These are phyloP conservation scores for Picochlorum sp. DNA, from an alignment of 139 green algal species.

Conservation along the genomic window DNA sequence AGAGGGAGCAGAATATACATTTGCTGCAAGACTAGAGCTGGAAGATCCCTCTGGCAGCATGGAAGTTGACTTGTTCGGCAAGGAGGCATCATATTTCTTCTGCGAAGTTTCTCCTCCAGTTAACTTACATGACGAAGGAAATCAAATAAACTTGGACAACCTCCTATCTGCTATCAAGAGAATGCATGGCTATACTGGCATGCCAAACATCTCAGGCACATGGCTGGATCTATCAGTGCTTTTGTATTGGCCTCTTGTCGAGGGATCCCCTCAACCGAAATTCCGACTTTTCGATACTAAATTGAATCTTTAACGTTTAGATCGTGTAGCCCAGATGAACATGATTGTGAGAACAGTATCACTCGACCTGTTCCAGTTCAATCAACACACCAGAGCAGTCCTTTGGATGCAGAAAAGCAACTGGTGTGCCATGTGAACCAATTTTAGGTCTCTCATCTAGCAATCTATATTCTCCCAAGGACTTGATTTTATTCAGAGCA, in stretches of 20 bases:
- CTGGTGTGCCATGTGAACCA: slow-evolving; percentile 47
- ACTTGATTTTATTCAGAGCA: slow-evolving; percentile 9
- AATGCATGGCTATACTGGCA: too few species aligned
- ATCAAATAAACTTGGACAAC: too few species aligned
- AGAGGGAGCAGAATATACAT: background rate
- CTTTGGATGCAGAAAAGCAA: slow-evolving; percentile 51
- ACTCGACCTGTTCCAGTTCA: slow-evolving; percentile 46
- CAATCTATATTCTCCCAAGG: slow-evolving; percentile 1
- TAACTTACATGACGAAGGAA: background rate
- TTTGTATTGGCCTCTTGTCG: background rate
- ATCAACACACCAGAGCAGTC: slow-evolving; percentile 42
- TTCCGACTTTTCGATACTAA: background rate
- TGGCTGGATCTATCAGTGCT: background rate
- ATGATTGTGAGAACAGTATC: too few species aligned
- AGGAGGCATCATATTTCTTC: slow-evolving; percentile 23
- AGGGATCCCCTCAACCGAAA: background rate
- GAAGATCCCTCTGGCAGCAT: slow-evolving; percentile 22
- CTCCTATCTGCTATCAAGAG: too few species aligned
- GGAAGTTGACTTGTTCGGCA: slow-evolving; percentile 20
- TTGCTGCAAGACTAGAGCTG: slow-evolving; percentile 17
- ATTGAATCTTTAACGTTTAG: too few species aligned
- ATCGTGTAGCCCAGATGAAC: too few species aligned
- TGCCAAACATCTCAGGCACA: background rate
- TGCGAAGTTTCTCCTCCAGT: background rate
- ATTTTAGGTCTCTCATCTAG: slow-evolving; percentile 33